Evolutionary conservation across 1,139 yeast species (phyloP), one percentile per base, ranked within the genome.

Genomic region (Taphrina wiesneri): DNA sequence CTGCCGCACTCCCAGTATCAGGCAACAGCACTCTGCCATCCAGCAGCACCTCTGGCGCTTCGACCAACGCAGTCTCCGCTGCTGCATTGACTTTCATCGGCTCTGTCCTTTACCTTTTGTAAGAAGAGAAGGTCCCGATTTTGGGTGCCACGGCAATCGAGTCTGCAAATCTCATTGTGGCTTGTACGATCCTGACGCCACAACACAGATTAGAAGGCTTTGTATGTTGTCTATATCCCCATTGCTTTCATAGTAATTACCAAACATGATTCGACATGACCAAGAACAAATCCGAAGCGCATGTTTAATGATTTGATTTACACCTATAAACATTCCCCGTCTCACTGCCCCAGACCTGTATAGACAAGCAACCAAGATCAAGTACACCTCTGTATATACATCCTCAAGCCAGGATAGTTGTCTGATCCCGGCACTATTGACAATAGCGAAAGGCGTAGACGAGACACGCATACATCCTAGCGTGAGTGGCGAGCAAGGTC

Each of bases 371-470:
- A 2, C 36, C 9, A 2, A 32, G 15, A 32, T 4, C 15, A 32
- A 32, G 36, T n/a, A n/a, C n/a, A n/a, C n/a, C n/a, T n/a, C n/a
- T n/a, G n/a, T n/a, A n/a, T n/a, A n/a, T 32, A 11, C 36, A 15
- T 32, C 36, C 36, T 32, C 15, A 2, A 32, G 9, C 9, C 15
- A 11, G 15, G 15, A 32, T 32, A 11, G 34, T 30, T n/a, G n/a
- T n/a, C n/a, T n/a, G n/a, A n/a, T n/a, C 7, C 34, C 11, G 34
- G 11, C 5, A 15, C 36, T 15, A 60, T 4, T 60, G 57, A 28
- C 57, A 60, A 23, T 39, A 51, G 30, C 65, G 34, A 43, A 62
- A 53, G 21, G 65, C 65, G 26, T 62, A 62, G 45, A 62, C 59
- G 34, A 62, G 51, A 46, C 60, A 52, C 19, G 65, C 65, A 21